These are phyloP conservation scores for Dissophora globulifera DNA, from an alignment of 192 early-diverging fungal genomes.

Conservation along the genomic window DNA sequence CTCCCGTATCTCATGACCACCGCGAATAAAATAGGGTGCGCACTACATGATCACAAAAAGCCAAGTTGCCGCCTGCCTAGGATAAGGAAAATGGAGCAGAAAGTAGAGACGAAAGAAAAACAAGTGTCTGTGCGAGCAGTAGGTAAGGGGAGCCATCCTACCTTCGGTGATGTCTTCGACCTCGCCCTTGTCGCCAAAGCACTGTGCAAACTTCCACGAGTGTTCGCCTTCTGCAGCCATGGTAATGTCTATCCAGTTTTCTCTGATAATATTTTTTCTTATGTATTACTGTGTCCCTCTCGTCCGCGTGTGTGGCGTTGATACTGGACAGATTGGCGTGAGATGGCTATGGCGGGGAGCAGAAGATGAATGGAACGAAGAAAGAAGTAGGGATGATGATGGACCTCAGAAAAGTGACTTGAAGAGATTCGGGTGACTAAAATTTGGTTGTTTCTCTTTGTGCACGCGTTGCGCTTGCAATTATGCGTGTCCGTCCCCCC, in stretches of 20 bases:
- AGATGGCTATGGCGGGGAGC: no score
- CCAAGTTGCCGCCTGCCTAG: no score
- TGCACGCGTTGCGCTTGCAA: constrained; percentile 13
- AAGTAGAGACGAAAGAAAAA: not conserved
- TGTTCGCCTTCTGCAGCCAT: constrained; percentile 54
- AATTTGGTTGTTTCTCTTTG: not conserved
- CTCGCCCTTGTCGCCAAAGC: constrained; percentile 99
- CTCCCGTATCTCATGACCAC: no score
- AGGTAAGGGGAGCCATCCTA: constrained; percentile 46
- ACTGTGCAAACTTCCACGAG: constrained; percentile 96
- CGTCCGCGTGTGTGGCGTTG: no score
- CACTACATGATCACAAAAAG: no score
- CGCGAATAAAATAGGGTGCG: no score
- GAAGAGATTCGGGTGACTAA: constrained; percentile 3
- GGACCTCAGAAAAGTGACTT: not conserved
- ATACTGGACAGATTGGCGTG: no score
- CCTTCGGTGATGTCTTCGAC: constrained; percentile 99
- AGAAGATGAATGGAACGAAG: not conserved
- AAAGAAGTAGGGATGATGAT: not conserved
- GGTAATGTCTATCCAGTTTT: not conserved
- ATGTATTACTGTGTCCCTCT: no score
- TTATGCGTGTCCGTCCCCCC: not conserved
- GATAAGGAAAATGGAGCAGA: not conserved
- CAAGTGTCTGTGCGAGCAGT: no score
- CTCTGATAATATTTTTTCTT: no score